A percentile compares a stretch with the other conserved stretches of the same genome.
These are phyloP conservation scores for Asterophora lycoperdoides DNA, from an alignment of 768 basidiomycete species.

Conservation along the genomic window DNA sequence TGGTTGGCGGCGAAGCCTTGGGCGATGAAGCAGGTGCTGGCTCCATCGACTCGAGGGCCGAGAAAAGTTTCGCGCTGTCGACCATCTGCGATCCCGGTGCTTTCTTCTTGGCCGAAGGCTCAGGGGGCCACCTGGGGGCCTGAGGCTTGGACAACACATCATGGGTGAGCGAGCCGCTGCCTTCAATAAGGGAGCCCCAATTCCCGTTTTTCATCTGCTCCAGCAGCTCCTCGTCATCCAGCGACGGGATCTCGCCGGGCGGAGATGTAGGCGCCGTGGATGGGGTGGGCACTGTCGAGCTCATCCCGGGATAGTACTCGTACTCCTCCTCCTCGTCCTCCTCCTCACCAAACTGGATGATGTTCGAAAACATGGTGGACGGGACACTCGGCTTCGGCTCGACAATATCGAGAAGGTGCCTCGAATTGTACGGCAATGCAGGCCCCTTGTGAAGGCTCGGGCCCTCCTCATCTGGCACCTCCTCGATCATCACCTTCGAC, in stretches of 20 bases:
- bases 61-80: conserved; percentile 16
- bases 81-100: conserved; percentile 8
- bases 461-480: conserved; percentile 41
- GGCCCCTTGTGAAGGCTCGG: conserved; percentile 18
- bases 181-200: conserved; percentile 9
- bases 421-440: conserved; percentile 32
- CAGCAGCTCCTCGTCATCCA: conserved; percentile 25
- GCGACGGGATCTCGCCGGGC: conserved; percentile 19
- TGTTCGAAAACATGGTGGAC: conserved; percentile 31
- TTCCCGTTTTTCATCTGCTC: conserved; percentile 21
- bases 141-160: conserved; percentile 2
- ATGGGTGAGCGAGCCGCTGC: conserved; percentile 7
- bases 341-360: conserved; percentile 31
- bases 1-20: conserved; percentile 5
- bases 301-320: conserved; percentile 13
- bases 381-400: conserved; percentile 42
- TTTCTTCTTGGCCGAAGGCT: conserved; percentile 3
- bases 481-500: conserved; percentile 40
- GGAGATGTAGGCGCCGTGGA: conserved; percentile 27
- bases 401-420: conserved; percentile 31
- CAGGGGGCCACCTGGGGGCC: conserved; percentile 2
- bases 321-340: conserved; percentile 19
- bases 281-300: conserved; percentile 23
- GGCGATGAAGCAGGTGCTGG: conserved; percentile 6
- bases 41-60: conserved; percentile 14